Evolutionary conservation across 2,329 filamentous ascomycete genomes (phyloP).

Genomic region (Trichoderma hamatum): DNA sequence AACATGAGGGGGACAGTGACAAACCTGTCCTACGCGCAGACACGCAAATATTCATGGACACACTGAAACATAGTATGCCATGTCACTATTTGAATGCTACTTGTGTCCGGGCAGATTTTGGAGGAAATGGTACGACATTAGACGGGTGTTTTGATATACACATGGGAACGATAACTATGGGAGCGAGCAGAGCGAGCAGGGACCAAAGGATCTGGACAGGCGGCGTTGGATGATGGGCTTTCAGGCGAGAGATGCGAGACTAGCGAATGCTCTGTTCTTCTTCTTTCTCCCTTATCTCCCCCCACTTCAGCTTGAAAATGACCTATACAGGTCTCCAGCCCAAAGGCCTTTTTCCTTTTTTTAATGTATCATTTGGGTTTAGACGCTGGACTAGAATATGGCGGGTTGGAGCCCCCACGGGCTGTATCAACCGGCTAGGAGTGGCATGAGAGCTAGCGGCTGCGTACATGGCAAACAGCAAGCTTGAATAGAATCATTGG

Average conservation of each 20-base stretch:
- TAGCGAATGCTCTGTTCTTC: neutral
- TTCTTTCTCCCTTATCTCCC: neutral
- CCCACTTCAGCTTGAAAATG: neutral
- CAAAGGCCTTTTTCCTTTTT: neutral
- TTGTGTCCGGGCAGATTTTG: neutral
- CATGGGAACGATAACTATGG: neutral
- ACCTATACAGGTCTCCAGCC: neutral
- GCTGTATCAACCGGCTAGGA: constrained; percentile 4
- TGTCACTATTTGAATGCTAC: neutral
- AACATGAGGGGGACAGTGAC: neutral
- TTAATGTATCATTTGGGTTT: constrained; percentile 10
- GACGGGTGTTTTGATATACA: constrained; percentile 8
- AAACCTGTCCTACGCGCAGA: neutral
- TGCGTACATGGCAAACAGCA: constrained; percentile 2
- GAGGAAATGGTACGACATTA: constrained; percentile 10
- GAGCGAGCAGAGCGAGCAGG: constrained; percentile 5
- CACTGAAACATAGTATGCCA: neutral
- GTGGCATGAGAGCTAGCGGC: neutral
- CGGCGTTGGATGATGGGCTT: constrained; percentile 17
- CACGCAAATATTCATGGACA: constrained; percentile 11
- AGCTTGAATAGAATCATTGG: neutral
- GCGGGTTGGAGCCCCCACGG: constrained; percentile 20
- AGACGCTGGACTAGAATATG: constrained; percentile 14
- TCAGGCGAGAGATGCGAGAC: constrained; percentile 5
- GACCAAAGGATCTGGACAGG: constrained; percentile 17